Percentiles rank a stretch among this genome's conserved stretches.
phyloP scores from a whole-genome alignment of 257 asterid species.

The Przewalskia tangutica region DNA sequence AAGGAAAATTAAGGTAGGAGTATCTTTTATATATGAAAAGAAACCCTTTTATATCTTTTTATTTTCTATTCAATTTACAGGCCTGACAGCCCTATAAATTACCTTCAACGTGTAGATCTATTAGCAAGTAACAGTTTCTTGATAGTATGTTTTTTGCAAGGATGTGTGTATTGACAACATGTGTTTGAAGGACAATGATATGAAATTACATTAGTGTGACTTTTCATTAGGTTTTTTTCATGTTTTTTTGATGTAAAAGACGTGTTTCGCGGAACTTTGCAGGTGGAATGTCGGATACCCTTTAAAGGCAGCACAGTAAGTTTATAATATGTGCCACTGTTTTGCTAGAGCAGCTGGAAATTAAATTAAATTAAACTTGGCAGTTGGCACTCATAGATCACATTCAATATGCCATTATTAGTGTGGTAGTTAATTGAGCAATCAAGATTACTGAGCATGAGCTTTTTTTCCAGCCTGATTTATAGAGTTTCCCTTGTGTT shows the following conservation, averaged over 20 bases:
- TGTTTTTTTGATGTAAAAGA: background rate
- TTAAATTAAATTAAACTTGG: too few species aligned
- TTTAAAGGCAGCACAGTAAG: conserved; percentile 1
- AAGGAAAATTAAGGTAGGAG: background rate
- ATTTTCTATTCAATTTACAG: background rate
- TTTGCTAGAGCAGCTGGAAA: background rate
- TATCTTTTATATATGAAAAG: background rate
- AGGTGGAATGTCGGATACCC: conserved; percentile 9
- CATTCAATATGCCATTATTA: too few species aligned
- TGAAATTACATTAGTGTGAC: background rate
- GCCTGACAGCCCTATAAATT: background rate
- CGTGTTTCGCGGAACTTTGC: conserved; percentile 12
- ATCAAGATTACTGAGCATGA: background rate
- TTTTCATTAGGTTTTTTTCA: background rate
- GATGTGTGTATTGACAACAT: background rate
- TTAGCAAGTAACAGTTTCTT: background rate
- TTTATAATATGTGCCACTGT: background rate
- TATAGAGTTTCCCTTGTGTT: background rate
- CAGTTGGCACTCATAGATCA: too few species aligned
- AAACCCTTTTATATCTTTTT: background rate
- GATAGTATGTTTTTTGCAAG: background rate
- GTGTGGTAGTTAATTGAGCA: background rate
- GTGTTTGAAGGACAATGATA: background rate
- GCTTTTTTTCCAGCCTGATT: background rate
- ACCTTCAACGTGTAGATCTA: background rate